Evolutionary conservation across 192 early-diverging fungal genomes (phyloP).

Genomic region (Coemansia sp.): DNA sequence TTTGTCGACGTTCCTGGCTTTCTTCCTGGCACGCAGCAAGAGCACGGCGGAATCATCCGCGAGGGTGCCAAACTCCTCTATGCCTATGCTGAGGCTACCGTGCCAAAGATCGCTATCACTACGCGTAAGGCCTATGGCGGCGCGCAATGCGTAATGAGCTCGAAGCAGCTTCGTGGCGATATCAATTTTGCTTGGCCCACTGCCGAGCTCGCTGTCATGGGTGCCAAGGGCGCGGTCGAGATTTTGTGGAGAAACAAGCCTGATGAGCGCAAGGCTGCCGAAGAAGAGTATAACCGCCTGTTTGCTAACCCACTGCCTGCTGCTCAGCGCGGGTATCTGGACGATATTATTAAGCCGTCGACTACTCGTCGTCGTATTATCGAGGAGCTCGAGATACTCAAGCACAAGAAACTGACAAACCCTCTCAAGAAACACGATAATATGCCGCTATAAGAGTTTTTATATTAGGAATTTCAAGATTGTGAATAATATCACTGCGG

Average conservation of each 20-base stretch:
- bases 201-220: slow-evolving; percentile 99
- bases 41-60: slow-evolving; percentile 95
- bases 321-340: slow-evolving; percentile 84
- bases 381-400: slow-evolving; percentile 83
- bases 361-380: slow-evolving; percentile 82
- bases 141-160: slow-evolving; percentile 97
- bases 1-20: slow-evolving; percentile 98
- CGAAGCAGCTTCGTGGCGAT: slow-evolving; percentile 95
- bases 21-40: slow-evolving; percentile 91
- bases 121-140: slow-evolving; percentile 97
- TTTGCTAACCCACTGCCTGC: slow-evolving; percentile 96
- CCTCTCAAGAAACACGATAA: slow-evolving; percentile 96
- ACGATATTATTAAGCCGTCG: slow-evolving; percentile 77
- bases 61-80: slow-evolving; percentile 96
- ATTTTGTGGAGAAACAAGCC: slow-evolving; percentile 83
- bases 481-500: neutral
- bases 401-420: slow-evolving; percentile 73
- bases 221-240: slow-evolving; percentile 95
- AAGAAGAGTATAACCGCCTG: slow-evolving; percentile 86
- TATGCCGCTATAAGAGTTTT: slow-evolving; percentile 66
- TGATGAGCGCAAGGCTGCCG: slow-evolving; percentile 64
- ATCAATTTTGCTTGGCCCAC: slow-evolving; percentile 93
- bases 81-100: slow-evolving; percentile 96
- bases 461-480: neutral
- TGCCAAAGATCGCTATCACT: slow-evolving; percentile 95